Base-by-base conservation (phyloP, 331 rosid species). In the Arachis monticola region DNA sequence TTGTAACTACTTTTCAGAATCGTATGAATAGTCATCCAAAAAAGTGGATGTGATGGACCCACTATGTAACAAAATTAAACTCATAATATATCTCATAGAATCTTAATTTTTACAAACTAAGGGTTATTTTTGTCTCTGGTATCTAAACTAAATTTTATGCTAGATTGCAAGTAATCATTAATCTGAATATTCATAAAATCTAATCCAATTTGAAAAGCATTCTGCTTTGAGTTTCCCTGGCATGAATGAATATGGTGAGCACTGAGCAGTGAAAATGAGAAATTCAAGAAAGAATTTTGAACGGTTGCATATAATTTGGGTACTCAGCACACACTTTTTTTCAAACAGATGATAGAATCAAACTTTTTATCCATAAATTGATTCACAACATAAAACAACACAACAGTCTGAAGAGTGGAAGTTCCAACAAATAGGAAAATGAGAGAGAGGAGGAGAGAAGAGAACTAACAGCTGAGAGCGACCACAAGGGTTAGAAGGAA, bases 381-480 rank as follows among this genome's bases (percentile, higher is more conserved):
- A 40, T 13, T 1, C 6, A 17, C n/a, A 1, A 22, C 7, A 42
- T 31, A 30, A 30, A 6, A 5, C n/a, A 10, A 57, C 1, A 35
- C 5, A 51, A 2, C 5, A 17, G 32, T 10, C 31, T 52, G 1
- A 64, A 64, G 10, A 27, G 1, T 52, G 10, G 12, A 27, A 10
- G 8, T 56, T 1, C 6, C 4, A 8, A 27, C 5, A 50, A 2
- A 9, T 8, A 3, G 3, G 62, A 1, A 8, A 67, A 31, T 0
- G 2, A 55, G 45, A 17, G 58, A 32, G 32, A 70, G 45, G 9
- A 52, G 46, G 53, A 35, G 30, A 59, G 31, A 45, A 45, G 44
- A 47, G 56, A 14, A 46, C 87, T 75, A 11, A 91, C 97, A 68
- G 17, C 73, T 65, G 69, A 83, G 8, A 31, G 82, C 79, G 32